Evolutionary conservation across 768 basidiomycete species (phyloP), one percentile per base, ranked within the genome.

Genomic region (Russula olivacea): DNA sequence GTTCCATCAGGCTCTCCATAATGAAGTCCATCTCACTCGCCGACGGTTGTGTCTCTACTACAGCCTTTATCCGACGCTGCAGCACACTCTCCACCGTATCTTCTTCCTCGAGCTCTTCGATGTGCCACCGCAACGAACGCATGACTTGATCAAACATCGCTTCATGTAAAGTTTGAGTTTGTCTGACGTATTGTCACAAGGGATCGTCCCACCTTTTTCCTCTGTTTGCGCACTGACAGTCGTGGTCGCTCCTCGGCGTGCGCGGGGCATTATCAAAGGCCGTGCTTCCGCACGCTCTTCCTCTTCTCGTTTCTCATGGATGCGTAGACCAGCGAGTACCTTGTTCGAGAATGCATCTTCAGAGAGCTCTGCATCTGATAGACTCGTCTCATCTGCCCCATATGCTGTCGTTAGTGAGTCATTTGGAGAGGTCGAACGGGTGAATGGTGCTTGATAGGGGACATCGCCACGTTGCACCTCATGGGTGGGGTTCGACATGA

Each of bases 391-490:
- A 67, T 81, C 80, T 17, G 71, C 72, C 8, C 75, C 78, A 36
- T 80, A 80, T n/a, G 76, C 73, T 47, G 80, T 80, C 41, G 76
- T 79, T 54, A 81, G 73, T 15, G 80, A 79, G 55, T 76, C 78
- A 9, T 77, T 77, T 34, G 80, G 80, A 2, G 80, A 81, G 5
- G 78, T 75, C 9, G 76, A 74, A 40, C 80, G 77, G 23, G 80
- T 74, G 61, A 81, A 72, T 3, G 80, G 79, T 1, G 80, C 73
- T 36, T 75, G 79, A 61, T 81, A 81, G 2, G 70, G 69, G 15
- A 71, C 64, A 50, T 72, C 69, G 32, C 67, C 68, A 17, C 69
- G 67, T 51, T 71, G 63, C 15, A 58, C 51, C 45, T 63, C 61
- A 30, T 66, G 65, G 10, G 57, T 66, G 11, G 63, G 48, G 14